A percentile compares a stretch with the other conserved stretches of the same genome.
These are phyloP conservation scores for Teunomyces funiuensis DNA, from an alignment of 805 yeast genomes.

Conservation along the genomic window DNA sequence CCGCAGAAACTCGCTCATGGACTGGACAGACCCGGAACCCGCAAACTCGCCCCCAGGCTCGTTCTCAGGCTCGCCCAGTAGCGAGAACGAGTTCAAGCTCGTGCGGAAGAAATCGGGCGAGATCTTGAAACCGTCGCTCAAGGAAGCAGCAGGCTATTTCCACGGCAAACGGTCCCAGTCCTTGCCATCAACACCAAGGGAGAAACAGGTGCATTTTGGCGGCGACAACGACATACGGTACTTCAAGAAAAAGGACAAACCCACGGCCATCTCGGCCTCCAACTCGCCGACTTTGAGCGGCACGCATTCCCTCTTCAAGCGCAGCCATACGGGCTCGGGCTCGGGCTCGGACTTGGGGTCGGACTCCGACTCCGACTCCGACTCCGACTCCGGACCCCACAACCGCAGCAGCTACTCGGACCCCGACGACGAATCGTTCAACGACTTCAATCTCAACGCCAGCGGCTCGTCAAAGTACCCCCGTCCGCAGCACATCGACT, in stretches of 20 bases:
- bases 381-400: slow-evolving; percentile 24
- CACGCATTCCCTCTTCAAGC: slow-evolving; percentile 5
- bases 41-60: background rate
- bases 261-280: slow-evolving; percentile 70
- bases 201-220: slow-evolving; percentile 79
- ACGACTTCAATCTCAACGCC: slow-evolving; percentile 13
- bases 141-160: slow-evolving; percentile 41
- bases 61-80: too few species aligned
- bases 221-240: slow-evolving; percentile 65
- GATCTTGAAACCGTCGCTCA: slow-evolving; percentile 71
- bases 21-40: background rate
- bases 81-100: slow-evolving; percentile 20
- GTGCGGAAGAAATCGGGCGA: slow-evolving; percentile 90
- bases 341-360: slow-evolving; percentile 19
- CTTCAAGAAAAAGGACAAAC: slow-evolving; percentile 71
- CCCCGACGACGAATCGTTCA: slow-evolving; percentile 15
- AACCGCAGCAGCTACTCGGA: slow-evolving; percentile 15
- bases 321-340: slow-evolving; percentile 14
- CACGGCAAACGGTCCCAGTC: slow-evolving; percentile 31
- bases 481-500: slow-evolving; percentile 27
- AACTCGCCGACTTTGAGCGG: slow-evolving; percentile 50
- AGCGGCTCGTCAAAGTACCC: slow-evolving; percentile 19
- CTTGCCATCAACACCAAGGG: slow-evolving; percentile 53
- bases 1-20: slow-evolving; percentile 20
- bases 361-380: slow-evolving; percentile 19